Evolutionary conservation across 192 early-diverging fungal genomes (phyloP).

Genomic region (Bifiguratus adelaidae): DNA sequence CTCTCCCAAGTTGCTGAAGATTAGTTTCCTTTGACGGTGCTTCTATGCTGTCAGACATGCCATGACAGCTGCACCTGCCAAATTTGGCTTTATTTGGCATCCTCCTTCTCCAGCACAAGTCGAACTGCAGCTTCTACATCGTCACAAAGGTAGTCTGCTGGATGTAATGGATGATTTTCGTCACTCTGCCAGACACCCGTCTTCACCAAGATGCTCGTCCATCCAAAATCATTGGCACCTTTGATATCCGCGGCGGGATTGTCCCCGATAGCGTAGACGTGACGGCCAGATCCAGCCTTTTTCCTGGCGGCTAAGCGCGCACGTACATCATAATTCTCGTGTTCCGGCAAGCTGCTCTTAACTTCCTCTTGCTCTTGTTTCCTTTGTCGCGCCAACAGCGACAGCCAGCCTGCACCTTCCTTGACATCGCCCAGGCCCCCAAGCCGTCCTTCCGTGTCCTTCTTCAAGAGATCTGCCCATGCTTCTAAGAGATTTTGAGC

Average conservation of each 20-base stretch:
- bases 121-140: conserved; percentile 57
- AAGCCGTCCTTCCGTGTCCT: no score
- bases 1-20: no score
- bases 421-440: no score
- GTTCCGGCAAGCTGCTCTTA: no score
- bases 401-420: no score
- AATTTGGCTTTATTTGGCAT: conserved; percentile 3
- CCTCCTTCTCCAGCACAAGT: conserved; percentile 22
- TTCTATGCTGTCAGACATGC: neutral
- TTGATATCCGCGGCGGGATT: conserved; percentile 64
- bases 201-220: conserved; percentile 60
- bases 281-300: conserved; percentile 1
- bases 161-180: conserved; percentile 37
- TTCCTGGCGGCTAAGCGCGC: no score
- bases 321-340: no score
- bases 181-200: conserved; percentile 57
- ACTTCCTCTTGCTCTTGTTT: conserved; percentile 6
- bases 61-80: neutral
- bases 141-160: conserved; percentile 45
- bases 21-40: no score
- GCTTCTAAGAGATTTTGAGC: conserved; percentile 41
- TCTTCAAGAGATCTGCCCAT: conserved; percentile 3
- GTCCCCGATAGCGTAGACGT: conserved; percentile 51
- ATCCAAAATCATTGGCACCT: conserved; percentile 61
- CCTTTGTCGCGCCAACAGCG: conserved; percentile 1